Conservation (phyloP, 2,329 filamentous ascomycete genomes). For the Hymenoscyphus occultus region DNA sequence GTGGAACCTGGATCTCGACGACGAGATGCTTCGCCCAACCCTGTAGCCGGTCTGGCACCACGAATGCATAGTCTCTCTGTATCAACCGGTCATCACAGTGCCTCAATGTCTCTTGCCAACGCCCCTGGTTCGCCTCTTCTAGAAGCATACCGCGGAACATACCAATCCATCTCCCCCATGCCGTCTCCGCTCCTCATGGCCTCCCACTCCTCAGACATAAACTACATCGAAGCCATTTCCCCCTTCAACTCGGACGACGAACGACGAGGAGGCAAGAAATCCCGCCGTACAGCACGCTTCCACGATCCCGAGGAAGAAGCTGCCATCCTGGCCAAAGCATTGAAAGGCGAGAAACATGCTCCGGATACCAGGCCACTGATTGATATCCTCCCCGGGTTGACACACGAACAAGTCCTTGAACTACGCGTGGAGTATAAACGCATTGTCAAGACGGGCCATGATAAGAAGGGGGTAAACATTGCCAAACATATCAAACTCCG, state of each 20-base stretch:
- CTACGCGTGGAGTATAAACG: conserved; percentile 88
- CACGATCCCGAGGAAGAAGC: conserved; percentile 83
- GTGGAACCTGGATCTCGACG: conserved; percentile 32
- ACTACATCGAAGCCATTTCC: conserved; percentile 49
- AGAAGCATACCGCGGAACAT: conserved; percentile 90
- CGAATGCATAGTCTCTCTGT: conserved; percentile 34
- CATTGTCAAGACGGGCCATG: conserved; percentile 73
- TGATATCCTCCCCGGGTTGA: conserved; percentile 78
- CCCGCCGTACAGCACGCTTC: conserved; percentile 64
- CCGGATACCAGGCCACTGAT: conserved; percentile 71
- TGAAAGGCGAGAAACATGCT: conserved; percentile 53
- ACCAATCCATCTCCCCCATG: conserved; percentile 93
- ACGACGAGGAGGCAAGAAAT: conserved; percentile 39
- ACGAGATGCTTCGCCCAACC: conserved; percentile 28
- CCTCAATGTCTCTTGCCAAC: conserved; percentile 45
- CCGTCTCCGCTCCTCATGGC: conserved; percentile 70
- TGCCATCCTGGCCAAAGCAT: conserved; percentile 68
- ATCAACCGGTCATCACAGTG: conserved; percentile 30
- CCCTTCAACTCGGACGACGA: conserved; percentile 51
- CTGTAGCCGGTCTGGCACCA: conserved; percentile 23
- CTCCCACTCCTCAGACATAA: conserved; percentile 42
- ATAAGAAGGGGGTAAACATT: conserved; percentile 76
- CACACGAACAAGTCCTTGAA: conserved; percentile 83
- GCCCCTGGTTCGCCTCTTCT: conserved; percentile 80
- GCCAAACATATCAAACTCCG: conserved; percentile 79